phyloP scores from a whole-genome alignment of 495 filamentous ascomycete species.

The Bombardia bombarda region DNA sequence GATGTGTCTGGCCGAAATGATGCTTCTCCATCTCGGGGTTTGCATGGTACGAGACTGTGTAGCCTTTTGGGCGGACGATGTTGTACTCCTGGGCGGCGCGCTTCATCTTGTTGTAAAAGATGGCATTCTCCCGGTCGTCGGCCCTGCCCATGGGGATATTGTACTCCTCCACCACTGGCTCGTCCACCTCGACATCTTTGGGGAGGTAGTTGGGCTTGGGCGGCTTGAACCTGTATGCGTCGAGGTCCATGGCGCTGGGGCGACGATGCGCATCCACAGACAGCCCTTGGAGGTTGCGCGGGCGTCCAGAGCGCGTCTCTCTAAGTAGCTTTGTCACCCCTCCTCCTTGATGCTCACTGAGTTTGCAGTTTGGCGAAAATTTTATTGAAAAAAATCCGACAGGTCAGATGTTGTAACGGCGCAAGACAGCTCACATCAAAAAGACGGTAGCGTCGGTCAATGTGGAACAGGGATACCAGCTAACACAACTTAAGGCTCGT shows the following conservation, averaged over 20 bases:
- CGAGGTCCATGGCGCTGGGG: conserved; percentile 17
- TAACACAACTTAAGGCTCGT: too few relatives aligned
- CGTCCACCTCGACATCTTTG: conserved; percentile 33
- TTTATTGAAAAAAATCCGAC: too few relatives aligned
- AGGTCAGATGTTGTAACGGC: too few relatives aligned
- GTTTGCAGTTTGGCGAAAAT: too few relatives aligned
- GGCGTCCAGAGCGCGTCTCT: too few relatives aligned
- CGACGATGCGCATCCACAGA: too few relatives aligned
- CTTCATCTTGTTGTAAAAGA: conserved; percentile 56
- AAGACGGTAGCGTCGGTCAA: background rate
- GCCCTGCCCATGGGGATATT: conserved; percentile 43
- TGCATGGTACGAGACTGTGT: conserved; percentile 91
- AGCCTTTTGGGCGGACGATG: conserved; percentile 70
- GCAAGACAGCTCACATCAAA: background rate
- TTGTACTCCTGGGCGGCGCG: conserved; percentile 61
- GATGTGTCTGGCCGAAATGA: conserved; percentile 90
- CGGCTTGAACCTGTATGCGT: conserved; percentile 25
- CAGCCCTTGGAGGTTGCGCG: too few relatives aligned
- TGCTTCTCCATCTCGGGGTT: conserved; percentile 93
- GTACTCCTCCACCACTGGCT: conserved; percentile 64
- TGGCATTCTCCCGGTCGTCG: conserved; percentile 49
- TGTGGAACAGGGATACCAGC: background rate
- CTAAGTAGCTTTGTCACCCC: too few relatives aligned
- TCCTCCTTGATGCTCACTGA: too few relatives aligned
- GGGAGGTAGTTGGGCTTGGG: conserved; percentile 45